phyloP scores from a whole-genome alignment of 208 protist genomes.

The Trypanosomatidae sp. region DNA sequence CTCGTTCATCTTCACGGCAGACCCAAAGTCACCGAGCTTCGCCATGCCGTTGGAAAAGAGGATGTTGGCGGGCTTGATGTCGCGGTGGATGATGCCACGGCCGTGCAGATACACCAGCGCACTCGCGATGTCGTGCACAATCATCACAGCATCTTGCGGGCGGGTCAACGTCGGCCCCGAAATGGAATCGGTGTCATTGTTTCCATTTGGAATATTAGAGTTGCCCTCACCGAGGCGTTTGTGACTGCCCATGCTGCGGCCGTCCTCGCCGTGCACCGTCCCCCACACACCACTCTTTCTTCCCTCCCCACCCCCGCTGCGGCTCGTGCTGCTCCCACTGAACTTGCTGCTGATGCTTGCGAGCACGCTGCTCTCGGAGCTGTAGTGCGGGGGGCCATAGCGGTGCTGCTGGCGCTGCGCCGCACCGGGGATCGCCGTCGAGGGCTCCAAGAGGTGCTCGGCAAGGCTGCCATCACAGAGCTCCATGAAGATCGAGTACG shows the following conservation, averaged over 20 bases:
- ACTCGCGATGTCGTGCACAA: conserved; percentile 72
- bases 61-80: conserved; percentile 86
- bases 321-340: conserved; percentile 4
- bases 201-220: too few relatives aligned
- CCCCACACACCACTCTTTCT: too few relatives aligned
- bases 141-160: conserved; percentile 53
- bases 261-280: too few relatives aligned
- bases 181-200: background rate
- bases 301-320: too few relatives aligned
- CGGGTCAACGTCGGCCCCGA: conserved; percentile 7
- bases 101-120: conserved; percentile 67
- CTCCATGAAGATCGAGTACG: conserved; percentile 86
- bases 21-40: conserved; percentile 84
- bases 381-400: background rate
- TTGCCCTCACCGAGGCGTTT: too few relatives aligned
- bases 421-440: conserved; percentile 11
- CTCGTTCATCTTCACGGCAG: conserved; percentile 51
- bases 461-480: conserved; percentile 63
- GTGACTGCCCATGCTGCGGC: too few relatives aligned
- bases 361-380: conserved; percentile 10
- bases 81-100: conserved; percentile 75
- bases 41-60: conserved; percentile 70
- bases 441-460: conserved; percentile 33
- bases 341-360: conserved; percentile 6
- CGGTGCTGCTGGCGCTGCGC: background rate